Percentiles rank a stretch among this genome's conserved stretches.
phyloP scores from a whole-genome alignment of 2,329 filamentous ascomycete species.

The Emergomyces orientalis region DNA sequence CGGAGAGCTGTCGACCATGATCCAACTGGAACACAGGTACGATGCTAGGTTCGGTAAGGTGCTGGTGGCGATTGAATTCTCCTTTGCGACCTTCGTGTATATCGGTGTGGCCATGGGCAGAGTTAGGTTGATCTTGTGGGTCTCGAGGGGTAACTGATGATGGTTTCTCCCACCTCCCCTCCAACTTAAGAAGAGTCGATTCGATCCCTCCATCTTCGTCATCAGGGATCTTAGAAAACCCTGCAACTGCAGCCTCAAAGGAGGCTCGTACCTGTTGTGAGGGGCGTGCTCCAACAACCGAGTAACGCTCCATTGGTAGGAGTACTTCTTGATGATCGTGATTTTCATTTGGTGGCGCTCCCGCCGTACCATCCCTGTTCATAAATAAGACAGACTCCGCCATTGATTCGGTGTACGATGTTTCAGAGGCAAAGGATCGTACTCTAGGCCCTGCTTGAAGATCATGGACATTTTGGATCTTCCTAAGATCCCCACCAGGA shows the following conservation, averaged over 20 bases:
- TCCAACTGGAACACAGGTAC: background rate
- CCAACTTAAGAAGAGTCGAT: constrained; percentile 82
- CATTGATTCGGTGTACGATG: constrained; percentile 28
- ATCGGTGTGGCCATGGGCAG: background rate
- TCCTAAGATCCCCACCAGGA: constrained; percentile 66
- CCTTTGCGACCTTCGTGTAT: constrained; percentile 14
- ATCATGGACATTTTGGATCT: constrained; percentile 56
- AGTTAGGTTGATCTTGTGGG: background rate
- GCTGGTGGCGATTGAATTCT: background rate
- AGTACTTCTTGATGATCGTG: constrained; percentile 17
- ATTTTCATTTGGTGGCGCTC: background rate
- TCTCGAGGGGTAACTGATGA: constrained; percentile 16
- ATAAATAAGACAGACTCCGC: constrained; percentile 25
- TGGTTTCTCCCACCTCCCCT: constrained; percentile 67
- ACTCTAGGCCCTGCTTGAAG: constrained; percentile 38
- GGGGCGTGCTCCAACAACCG: constrained; percentile 43
- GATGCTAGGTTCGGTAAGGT: background rate
- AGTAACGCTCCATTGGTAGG: constrained; percentile 30
- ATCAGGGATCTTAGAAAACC: constrained; percentile 79
- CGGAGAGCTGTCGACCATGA: constrained; percentile 14
- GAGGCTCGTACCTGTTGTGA: constrained; percentile 55
- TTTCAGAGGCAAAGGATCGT: constrained; percentile 30
- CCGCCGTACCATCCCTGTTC: constrained; percentile 15
- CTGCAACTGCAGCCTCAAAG: constrained; percentile 80
- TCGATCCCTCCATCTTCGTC: constrained; percentile 85